Evolutionary conservation across 73 alveolate genomes (phyloP).

Genomic region (Loxodes magnus): DNA sequence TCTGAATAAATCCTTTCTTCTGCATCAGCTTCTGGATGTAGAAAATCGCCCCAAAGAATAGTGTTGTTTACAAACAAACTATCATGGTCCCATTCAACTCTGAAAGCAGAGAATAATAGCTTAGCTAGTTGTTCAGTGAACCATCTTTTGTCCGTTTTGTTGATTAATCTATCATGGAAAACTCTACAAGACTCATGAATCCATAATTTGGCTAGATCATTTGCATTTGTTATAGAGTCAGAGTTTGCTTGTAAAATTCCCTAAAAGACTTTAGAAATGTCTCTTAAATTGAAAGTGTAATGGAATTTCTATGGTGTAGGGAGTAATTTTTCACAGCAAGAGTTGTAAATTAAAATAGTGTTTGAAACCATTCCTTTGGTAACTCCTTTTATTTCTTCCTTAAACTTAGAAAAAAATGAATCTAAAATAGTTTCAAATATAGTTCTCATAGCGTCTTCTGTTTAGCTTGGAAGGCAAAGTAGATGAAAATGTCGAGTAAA

Average conservation of each 20-base stretch:
- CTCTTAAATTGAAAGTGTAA: conserved; percentile 95
- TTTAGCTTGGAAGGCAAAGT: conserved; percentile 71
- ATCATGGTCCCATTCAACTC: conserved; percentile 73
- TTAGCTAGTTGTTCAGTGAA: conserved; percentile 66
- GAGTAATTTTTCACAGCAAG: conserved; percentile 5
- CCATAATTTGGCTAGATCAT: conserved; percentile 82
- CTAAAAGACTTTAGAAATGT: conserved; percentile 91
- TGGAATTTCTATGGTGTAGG: conserved; percentile 98
- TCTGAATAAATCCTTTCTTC: conserved; percentile 94
- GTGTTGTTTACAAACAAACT: conserved; percentile 72
- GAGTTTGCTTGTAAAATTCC: conserved; percentile 40
- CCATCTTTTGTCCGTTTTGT: conserved; percentile 90
- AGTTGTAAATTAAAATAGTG: conserved; percentile 32
- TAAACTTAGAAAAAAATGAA: conserved; percentile 1
- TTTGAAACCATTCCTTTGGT: conserved; percentile 23
- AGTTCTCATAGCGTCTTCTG: conserved; percentile 45
- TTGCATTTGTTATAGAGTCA: conserved; percentile 22
- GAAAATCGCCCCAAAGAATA: conserved; percentile 88
- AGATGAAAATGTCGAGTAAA: conserved; percentile 95
- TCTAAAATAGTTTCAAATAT: background rate
- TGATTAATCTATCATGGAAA: conserved; percentile 96
- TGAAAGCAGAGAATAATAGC: conserved; percentile 39
- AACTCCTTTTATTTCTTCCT: conserved; percentile 31
- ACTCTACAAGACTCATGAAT: conserved; percentile 98
- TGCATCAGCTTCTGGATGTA: conserved; percentile 71